These are phyloP conservation scores for Dillenia suffruticosa DNA, from an alignment of 164 flowering plant genomes.

Conservation along the genomic window DNA sequence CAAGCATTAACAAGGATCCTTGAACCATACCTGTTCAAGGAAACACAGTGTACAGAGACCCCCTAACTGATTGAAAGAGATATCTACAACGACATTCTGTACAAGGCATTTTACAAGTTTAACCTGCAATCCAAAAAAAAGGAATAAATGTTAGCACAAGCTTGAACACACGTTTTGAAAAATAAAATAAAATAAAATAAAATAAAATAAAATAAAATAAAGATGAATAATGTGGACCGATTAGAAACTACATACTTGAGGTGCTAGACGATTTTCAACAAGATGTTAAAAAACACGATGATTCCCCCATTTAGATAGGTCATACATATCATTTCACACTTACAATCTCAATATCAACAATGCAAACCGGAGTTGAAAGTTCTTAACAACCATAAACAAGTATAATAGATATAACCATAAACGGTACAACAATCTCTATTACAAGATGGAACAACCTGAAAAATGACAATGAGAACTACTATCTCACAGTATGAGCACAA, in stretches of 20 bases:
- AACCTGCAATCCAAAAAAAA: constrained; percentile 42
- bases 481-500: too few relatives aligned
- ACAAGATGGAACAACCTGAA: too few relatives aligned
- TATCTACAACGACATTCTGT: constrained; percentile 55
- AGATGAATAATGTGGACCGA: neutral
- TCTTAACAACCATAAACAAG: too few relatives aligned
- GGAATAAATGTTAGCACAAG: neutral
- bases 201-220: neutral
- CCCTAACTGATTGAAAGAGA: constrained; percentile 76
- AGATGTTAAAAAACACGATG: too few relatives aligned
- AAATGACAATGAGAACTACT: too few relatives aligned
- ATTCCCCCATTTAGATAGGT: too few relatives aligned
- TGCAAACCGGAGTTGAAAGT: too few relatives aligned
- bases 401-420: too few relatives aligned
- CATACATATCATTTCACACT: too few relatives aligned
- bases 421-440: too few relatives aligned
- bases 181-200: constrained; percentile 9
- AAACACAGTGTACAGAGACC: constrained; percentile 73
- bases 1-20: too few relatives aligned
- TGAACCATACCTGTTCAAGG: constrained; percentile 55
- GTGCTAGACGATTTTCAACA: neutral
- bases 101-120: constrained; percentile 79
- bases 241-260: neutral
- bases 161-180: neutral
- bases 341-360: too few relatives aligned